Conservation (phyloP, 2,329 filamentous ascomycete genomes). For the Teratosphaeria epicoccoides region DNA sequence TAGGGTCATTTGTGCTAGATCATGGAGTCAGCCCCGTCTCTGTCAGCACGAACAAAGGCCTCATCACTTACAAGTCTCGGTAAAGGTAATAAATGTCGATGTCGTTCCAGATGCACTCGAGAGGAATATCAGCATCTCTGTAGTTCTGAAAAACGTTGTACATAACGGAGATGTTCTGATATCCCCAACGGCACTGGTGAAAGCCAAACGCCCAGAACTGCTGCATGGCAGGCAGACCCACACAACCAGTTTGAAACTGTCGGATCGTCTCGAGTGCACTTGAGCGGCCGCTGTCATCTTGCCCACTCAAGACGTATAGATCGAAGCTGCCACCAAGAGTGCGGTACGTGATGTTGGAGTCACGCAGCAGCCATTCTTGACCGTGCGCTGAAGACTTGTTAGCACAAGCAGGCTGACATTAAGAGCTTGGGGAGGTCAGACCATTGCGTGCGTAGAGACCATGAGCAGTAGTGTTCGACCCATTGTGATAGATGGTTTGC, state of each 20-base stretch:
- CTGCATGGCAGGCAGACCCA: constrained; percentile 44
- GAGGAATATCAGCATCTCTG: constrained; percentile 40
- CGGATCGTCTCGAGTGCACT: constrained; percentile 31
- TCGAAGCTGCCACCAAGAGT: constrained; percentile 64
- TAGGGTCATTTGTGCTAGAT: constrained; percentile 28
- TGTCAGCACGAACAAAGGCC: constrained; percentile 26
- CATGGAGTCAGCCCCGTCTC: constrained; percentile 27
- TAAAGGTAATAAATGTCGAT: constrained; percentile 35
- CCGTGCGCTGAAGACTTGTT: constrained; percentile 44
- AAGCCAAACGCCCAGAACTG: constrained; percentile 74
- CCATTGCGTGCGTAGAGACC: constrained; percentile 64
- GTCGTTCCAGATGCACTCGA: constrained; percentile 27
- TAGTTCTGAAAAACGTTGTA: constrained; percentile 45
- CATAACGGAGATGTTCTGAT: constrained; percentile 56
- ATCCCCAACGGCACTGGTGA: constrained; percentile 78
- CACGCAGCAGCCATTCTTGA: constrained; percentile 58
- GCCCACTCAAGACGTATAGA: constrained; percentile 65
- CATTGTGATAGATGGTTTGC: constrained; percentile 60
- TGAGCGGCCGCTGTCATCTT: constrained; percentile 25
- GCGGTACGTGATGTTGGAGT: constrained; percentile 59
- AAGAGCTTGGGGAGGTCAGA: background rate
- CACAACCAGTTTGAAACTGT: constrained; percentile 6
- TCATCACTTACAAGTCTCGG: constrained; percentile 47
- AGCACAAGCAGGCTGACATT: background rate
- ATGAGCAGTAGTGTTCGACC: constrained; percentile 45